Evolutionary conservation across 768 basidiomycete species (phyloP), one percentile per base, ranked within the genome.

Genomic region (Daedalea quercina): DNA sequence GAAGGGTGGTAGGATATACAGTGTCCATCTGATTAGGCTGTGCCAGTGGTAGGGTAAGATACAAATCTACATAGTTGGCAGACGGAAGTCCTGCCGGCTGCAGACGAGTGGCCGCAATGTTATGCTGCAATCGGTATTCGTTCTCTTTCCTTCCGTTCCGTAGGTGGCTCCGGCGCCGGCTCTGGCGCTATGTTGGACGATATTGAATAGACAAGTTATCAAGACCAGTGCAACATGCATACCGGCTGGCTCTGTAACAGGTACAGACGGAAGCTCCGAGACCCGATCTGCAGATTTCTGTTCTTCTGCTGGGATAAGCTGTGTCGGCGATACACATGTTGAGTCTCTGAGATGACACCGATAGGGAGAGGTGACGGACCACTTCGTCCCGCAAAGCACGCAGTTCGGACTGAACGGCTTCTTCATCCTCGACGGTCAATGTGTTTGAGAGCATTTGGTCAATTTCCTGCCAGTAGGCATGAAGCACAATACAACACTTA

Each of bases 351-450:
- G 28, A 31, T 11, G 11, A 11, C 4, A 4, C 11, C 6, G 11
- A 31, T 11, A 11, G 6, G 6, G 28, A 31, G 28, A 4, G 11
- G 28, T 0, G 2, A 70, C 83, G 54, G 47, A 89, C 85, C 52
- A 77, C 69, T 59, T 82, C 81, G 15, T 67, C 72, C 65, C 94
- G 82, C 12, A 99, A 69, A 47, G 76, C 74, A 24, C 69, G 72
- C 24, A 99, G 73, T 65, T 99, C 96, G 4, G 74, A 75, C 64
- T 94, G 90, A 0, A 99, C 95, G 15, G 84, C 87, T 40, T 96
- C 94, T 65, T 99, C 96, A 44, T 99, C 96, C 43, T 95, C 94
- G 12, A 84, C 65, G 1, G 87, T 85, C 55, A 99, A 76, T 40
- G 76, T 84, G 58, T 86, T 91, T 46, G 86, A 79, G 20, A 99